phyloP scores from a whole-genome alignment of 2,329 filamentous ascomycete genomes.

The Beauveria rudraprayagi region DNA sequence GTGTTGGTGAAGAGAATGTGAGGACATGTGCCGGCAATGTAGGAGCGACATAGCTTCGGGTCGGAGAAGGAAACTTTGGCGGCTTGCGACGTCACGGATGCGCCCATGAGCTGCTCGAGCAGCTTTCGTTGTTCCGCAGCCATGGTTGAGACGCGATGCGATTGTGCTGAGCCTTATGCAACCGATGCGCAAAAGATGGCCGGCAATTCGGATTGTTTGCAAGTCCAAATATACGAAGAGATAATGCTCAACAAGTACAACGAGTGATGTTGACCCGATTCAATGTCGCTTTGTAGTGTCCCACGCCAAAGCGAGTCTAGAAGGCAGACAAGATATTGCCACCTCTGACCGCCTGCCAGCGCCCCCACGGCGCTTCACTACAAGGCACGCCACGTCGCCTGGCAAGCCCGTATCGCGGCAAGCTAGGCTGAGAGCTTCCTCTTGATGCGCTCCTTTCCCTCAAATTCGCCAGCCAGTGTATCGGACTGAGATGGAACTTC shows the following conservation, averaged over 20 bases:
- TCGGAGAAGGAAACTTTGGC: conserved; percentile 83
- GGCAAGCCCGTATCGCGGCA: neutral
- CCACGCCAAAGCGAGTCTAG: neutral
- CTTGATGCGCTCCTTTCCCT: neutral
- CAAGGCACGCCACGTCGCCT: conserved; percentile 11
- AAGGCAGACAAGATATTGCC: conserved; percentile 3
- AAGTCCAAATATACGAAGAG: neutral
- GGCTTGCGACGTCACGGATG: conserved; percentile 62
- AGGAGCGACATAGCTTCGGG: conserved; percentile 89
- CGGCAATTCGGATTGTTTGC: neutral
- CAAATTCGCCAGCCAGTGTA: conserved; percentile 4
- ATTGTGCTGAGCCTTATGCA: neutral
- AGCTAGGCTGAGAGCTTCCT: conserved; percentile 8
- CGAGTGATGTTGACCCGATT: neutral
- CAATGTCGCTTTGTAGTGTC: neutral
- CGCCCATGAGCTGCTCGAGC: conserved; percentile 93
- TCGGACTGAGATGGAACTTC: conserved; percentile 18
- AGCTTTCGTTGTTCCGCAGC: conserved; percentile 97
- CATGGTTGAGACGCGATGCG: conserved; percentile 44
- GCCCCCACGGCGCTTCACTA: conserved; percentile 7
- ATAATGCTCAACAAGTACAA: neutral
- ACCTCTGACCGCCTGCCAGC: conserved; percentile 14
- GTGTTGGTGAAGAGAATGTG: conserved; percentile 99
- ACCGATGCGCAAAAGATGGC: too few species aligned
- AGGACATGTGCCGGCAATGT: conserved; percentile 86